Conservation (phyloP, 2,329 filamentous ascomycete genomes). For the Exophiala calicioides region DNA sequence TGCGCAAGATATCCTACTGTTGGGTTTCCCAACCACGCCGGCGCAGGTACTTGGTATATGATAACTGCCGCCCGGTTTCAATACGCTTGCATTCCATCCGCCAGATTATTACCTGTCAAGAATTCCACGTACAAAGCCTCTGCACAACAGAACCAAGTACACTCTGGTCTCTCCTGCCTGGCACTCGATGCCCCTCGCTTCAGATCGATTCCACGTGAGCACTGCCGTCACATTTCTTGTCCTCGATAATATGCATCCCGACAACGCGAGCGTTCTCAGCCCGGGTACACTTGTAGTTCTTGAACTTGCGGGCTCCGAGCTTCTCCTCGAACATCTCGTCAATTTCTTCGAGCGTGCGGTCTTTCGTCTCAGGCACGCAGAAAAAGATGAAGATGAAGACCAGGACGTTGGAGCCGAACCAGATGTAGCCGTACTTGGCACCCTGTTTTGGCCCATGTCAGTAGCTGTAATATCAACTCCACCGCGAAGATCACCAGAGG, state of each 20-base stretch:
- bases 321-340: constrained; percentile 34
- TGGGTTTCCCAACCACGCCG: too few species aligned
- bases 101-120: too few species aligned
- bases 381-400: constrained; percentile 26
- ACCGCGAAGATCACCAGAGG: too few species aligned
- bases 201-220: constrained; percentile 6
- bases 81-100: too few species aligned
- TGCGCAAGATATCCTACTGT: too few species aligned
- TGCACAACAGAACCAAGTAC: too few species aligned
- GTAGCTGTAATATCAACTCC: not conserved
- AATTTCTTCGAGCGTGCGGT: constrained; percentile 33
- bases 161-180: too few species aligned
- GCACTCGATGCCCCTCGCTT: too few species aligned
- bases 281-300: constrained; percentile 32
- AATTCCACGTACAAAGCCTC: too few species aligned
- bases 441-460: constrained; percentile 11
- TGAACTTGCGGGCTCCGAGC: constrained; percentile 29
- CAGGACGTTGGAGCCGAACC: constrained; percentile 26
- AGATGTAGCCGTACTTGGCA: constrained; percentile 31
- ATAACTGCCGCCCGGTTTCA: too few species aligned
- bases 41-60: too few species aligned
- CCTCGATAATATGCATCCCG: constrained; percentile 1
- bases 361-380: constrained; percentile 33
- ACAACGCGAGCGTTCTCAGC: not conserved
- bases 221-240: not conserved